These are phyloP conservation scores for Leccinum aurantiacum DNA, from an alignment of 768 basidiomycete species.

Conservation along the genomic window DNA sequence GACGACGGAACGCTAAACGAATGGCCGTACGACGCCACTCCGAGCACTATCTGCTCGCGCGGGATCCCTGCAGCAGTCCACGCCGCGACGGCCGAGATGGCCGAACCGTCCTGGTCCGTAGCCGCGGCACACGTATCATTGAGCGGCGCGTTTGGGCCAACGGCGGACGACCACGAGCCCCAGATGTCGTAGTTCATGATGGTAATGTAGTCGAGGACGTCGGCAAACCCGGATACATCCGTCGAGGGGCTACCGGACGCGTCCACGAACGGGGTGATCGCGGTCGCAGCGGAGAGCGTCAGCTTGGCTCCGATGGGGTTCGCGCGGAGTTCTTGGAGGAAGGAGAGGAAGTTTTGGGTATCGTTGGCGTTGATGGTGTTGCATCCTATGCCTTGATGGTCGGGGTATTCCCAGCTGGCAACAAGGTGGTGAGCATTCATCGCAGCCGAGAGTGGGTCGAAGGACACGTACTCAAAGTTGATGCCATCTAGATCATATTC, in stretches of 20 bases:
- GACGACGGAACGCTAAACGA: conserved; percentile 44
- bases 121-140: conserved; percentile 69
- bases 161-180: conserved; percentile 28
- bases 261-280: conserved; percentile 62
- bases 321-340: conserved; percentile 66
- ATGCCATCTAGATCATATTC: conserved; percentile 57
- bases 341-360: conserved; percentile 73
- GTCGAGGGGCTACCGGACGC: conserved; percentile 48
- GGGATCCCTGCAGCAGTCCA: conserved; percentile 85
- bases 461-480: conserved; percentile 24
- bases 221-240: conserved; percentile 66
- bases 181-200: conserved; percentile 66
- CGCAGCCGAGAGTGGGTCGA: not conserved
- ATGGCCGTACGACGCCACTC: conserved; percentile 81
- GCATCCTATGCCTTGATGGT: conserved; percentile 58
- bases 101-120: conserved; percentile 67
- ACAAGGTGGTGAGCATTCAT: conserved; percentile 11
- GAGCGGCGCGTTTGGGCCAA: conserved; percentile 83
- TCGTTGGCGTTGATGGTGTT: conserved; percentile 60
- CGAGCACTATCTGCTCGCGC: conserved; percentile 65
- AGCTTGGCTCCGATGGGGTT: conserved; percentile 50
- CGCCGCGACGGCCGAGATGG: conserved; percentile 61
- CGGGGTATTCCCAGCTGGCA: conserved; percentile 83
- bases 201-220: conserved; percentile 61
- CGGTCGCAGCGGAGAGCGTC: conserved; percentile 65